These are phyloP conservation scores for Pisolithus microcarpus DNA, from an alignment of 768 basidiomycete genomes.

Conservation along the genomic window DNA sequence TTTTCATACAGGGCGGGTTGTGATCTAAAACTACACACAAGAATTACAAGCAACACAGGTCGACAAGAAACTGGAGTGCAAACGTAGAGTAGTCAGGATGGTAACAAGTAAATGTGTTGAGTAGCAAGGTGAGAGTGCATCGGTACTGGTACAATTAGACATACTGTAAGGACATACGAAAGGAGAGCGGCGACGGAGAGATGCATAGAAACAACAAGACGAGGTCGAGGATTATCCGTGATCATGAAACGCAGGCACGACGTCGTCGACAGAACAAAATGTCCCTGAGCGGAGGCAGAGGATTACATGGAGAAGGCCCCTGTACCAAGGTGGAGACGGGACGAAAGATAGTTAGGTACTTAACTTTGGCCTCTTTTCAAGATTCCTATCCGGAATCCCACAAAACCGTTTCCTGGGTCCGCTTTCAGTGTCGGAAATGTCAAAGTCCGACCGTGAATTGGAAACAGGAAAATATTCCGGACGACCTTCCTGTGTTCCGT, in stretches of 20 bases:
- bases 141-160: slow-evolving; percentile 27
- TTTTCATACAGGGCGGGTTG: slow-evolving; percentile 9
- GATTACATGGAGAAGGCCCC: background rate
- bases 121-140: slow-evolving; percentile 9
- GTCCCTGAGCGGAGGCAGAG: background rate
- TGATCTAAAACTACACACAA: slow-evolving; percentile 19
- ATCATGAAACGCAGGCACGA: slow-evolving; percentile 11
- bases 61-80: slow-evolving; percentile 10
- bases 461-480: slow-evolving; percentile 30
- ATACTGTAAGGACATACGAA: slow-evolving; percentile 14
- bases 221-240: slow-evolving; percentile 15
- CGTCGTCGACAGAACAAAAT: slow-evolving; percentile 8
- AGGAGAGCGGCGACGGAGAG: slow-evolving; percentile 5
- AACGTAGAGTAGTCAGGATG: slow-evolving; percentile 10
- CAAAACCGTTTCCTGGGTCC: slow-evolving; percentile 19
- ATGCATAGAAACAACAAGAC: slow-evolving; percentile 20
- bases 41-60: slow-evolving; percentile 15
- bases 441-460: slow-evolving; percentile 30
- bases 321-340: slow-evolving; percentile 2
- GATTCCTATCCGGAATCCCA: slow-evolving; percentile 12
- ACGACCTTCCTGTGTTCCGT: slow-evolving; percentile 16
- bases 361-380: slow-evolving; percentile 23
- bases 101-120: slow-evolving; percentile 9
- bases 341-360: slow-evolving; percentile 18
- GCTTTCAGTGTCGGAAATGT: slow-evolving; percentile 21